A percentile compares a stretch with the other conserved stretches of the same genome.
Conservation (phyloP, 805 yeast genomes). For the Wickerhamiella brachini region DNA sequence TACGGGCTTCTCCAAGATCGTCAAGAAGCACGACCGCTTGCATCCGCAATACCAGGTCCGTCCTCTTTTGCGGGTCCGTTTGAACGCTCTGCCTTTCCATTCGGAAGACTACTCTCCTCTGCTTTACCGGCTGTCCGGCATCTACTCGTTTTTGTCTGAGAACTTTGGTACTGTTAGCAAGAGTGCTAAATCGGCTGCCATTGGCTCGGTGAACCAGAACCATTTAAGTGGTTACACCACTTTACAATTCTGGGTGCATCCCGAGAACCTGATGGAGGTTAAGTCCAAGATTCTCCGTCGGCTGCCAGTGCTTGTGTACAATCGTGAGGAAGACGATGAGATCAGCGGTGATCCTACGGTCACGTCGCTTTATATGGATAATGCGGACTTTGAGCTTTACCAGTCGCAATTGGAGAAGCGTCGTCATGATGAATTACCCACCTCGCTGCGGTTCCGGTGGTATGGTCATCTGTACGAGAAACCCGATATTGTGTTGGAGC, state of each 20-base stretch:
- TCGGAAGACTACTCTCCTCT: slow-evolving; percentile 91
- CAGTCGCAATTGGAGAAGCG: slow-evolving; percentile 67
- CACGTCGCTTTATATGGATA: slow-evolving; percentile 81
- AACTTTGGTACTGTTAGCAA: slow-evolving; percentile 35
- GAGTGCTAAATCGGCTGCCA: slow-evolving; percentile 19
- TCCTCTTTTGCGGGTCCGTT: slow-evolving; percentile 76
- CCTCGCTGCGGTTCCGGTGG: slow-evolving; percentile 83
- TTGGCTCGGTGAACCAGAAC: slow-evolving; percentile 20
- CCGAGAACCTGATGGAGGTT: slow-evolving; percentile 94
- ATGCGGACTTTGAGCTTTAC: slow-evolving; percentile 67
- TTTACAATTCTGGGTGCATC: slow-evolving; percentile 90
- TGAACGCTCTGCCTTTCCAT: slow-evolving; percentile 80
- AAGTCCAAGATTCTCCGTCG: slow-evolving; percentile 90
- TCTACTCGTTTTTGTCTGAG: slow-evolving; percentile 72
- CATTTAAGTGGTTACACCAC: slow-evolving; percentile 32
- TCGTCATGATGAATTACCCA: slow-evolving; percentile 33
- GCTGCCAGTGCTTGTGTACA: slow-evolving; percentile 78
- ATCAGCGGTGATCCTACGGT: slow-evolving; percentile 57
- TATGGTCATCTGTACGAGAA: slow-evolving; percentile 64
- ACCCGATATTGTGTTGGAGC: slow-evolving; percentile 70
- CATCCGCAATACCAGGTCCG: slow-evolving; percentile 81
- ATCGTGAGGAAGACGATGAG: slow-evolving; percentile 36
- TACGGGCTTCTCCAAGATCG: slow-evolving; percentile 90
- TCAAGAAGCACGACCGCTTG: slow-evolving; percentile 87
- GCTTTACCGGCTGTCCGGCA: slow-evolving; percentile 57